Evolutionary conservation across 371 early-diverging fungal species (phyloP), one percentile per base, ranked within the genome.

Genomic region (Actinomortierella ambigua): DNA sequence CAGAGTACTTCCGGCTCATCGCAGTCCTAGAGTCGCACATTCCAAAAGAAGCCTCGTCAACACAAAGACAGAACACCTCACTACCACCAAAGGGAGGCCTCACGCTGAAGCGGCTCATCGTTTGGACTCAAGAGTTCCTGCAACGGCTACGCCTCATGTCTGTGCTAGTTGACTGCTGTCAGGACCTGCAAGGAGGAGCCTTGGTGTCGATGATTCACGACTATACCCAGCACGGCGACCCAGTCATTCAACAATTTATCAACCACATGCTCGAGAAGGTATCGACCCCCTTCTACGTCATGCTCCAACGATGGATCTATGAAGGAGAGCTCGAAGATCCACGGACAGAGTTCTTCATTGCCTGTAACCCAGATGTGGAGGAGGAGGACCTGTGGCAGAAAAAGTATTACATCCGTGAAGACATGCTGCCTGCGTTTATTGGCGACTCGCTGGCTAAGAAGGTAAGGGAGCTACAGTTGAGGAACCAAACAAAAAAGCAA

Each of bases 261-360:
- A 79, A 85, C n/a, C 69, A 84, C n/a, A 84, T 95, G 69, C 77
- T 97, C n/a, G 82, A 84, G 55, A 79, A 89, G 61, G 88, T 94
- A 0, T 89, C 96, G 0, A 79, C 77, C 27, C 98, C 98, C 5
- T 96, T 97, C 73, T 95, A 88, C 65, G 86, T 87, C 52, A 95
- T 95, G 86, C 81, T 98, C 18, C 86, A 85, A 46, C 84, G 88
- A n/a, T 98, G 98, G 98, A 87, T 98, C 18, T 93, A 91, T 50
- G 94, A 94, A 64, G 98, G 98, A 15, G 96, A 95, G 76, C 78
- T 98, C 29, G 90, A 90, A 23, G 98, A 98, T 65, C 96, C 95
- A n/a, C 90, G 90, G 71, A 81, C 80, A 20, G 98, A 98, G 79
- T 98, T 97, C 69, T 97, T 97, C 77, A 92, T 97, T 13, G 82